Base-by-base conservation (phyloP, 1,284 basidiomycete species). In the Fomes fomentarius region DNA sequence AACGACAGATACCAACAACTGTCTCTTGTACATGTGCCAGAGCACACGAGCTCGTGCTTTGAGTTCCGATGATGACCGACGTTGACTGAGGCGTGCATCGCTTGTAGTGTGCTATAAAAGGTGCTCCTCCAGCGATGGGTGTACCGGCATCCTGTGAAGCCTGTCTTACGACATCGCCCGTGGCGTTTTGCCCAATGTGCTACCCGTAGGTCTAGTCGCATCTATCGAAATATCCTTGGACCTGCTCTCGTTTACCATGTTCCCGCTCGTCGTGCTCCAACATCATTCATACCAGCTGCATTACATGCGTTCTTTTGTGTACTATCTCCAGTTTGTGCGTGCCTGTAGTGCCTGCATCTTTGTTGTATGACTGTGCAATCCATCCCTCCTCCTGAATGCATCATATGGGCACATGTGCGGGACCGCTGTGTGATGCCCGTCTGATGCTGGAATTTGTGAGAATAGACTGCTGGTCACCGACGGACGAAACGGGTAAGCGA, bases 1-100 rank as follows among this genome's bases (percentile, higher is more conserved):
- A 1, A 17, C 26, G 11, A n/a, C 56, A 77, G 75, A 52, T 77
- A 77, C 61, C 76, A 78, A 58, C 74, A 77, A 54, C 61, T 77
- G 48, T 74, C 75, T 25, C 63, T 77, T 50, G 62, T 71, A 21
- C 74, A 77, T 47, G 71, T 74, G 21, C 72, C 74, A n/a, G 71
- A 74, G 52, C 64, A 62, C 47, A 71, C 71, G 14, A 74, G 63
- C 57, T 66, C 73, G 11, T 68, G 69, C 57, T 77, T 76, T 53
- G 76, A 77, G 65, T 74, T 77, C 67, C 70, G 76, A 60, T 77
- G 63, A 71, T 51, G 6, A 25, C n/a, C 34, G 63, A 25, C 21
- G 62, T 38, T 11, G 31, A 6, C 28, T 22, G 50, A 47, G 43
- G 26, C 40, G 54, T 48, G 35, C 41, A 41, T 7, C 24, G 28